Percentiles rank a stretch among this genome's conserved stretches.
phyloP scores from a whole-genome alignment of 2,329 filamentous ascomycete species.

The Clonostachys sp. region DNA sequence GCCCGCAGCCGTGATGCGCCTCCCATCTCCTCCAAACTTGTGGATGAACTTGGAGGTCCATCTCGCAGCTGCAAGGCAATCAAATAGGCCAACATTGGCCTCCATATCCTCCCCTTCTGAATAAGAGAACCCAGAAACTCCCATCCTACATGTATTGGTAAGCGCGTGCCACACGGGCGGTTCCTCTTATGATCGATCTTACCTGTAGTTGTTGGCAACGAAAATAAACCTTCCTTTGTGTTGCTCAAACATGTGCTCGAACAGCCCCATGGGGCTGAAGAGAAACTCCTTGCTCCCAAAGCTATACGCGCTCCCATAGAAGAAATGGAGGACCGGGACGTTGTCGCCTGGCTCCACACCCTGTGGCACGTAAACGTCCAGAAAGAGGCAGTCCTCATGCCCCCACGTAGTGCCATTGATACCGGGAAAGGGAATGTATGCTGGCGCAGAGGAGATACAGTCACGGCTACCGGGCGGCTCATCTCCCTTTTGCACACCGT shows the following conservation, averaged over 20 bases:
- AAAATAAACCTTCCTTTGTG: slow-evolving; percentile 8
- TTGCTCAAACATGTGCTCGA: slow-evolving; percentile 7
- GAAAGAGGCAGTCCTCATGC: slow-evolving; percentile 11
- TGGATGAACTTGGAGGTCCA: slow-evolving; percentile 22
- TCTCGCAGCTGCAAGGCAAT: slow-evolving; percentile 21
- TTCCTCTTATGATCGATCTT: background rate
- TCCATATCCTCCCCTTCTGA: slow-evolving; percentile 6
- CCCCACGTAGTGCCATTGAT: slow-evolving; percentile 11
- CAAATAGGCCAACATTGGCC: slow-evolving; percentile 17
- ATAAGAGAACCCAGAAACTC: slow-evolving; percentile 8
- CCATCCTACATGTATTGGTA: slow-evolving; percentile 3
- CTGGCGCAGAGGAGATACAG: slow-evolving; percentile 9
- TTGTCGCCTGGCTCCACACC: slow-evolving; percentile 8
- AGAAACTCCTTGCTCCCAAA: slow-evolving; percentile 13
- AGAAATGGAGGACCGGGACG: slow-evolving; percentile 11
- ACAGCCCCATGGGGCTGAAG: slow-evolving; percentile 7
- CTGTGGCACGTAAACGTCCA: slow-evolving; percentile 13
- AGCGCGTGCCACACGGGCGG: background rate
- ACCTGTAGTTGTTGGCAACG: slow-evolving; percentile 12
- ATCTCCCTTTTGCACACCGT: slow-evolving; percentile 8
- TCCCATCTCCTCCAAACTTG: slow-evolving; percentile 17
- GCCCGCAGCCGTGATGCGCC: slow-evolving; percentile 21
- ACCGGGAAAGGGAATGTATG: slow-evolving; percentile 5
- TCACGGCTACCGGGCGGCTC: background rate
- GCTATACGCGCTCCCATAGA: slow-evolving; percentile 8